A percentile compares a stretch with the other conserved stretches of the same genome.
phyloP scores from a whole-genome alignment of 208 protist species.

The Crithidia brevicula region DNA sequence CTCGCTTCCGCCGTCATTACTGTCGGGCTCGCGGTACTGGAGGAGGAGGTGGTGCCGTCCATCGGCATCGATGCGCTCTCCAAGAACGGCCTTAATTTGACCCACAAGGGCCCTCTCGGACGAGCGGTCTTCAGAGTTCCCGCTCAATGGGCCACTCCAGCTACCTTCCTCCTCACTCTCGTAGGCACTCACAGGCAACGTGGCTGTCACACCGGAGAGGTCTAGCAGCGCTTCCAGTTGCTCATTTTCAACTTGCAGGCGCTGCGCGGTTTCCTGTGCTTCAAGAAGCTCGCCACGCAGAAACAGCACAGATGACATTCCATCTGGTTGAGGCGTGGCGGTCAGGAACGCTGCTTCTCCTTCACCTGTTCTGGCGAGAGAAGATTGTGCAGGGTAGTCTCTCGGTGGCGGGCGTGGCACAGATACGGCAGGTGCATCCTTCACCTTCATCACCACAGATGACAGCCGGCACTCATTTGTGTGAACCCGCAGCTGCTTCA shows the following conservation, averaged over 20 bases:
- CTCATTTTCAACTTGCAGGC: slow-evolving; percentile 24
- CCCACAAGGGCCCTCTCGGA: too few species aligned
- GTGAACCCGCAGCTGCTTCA: slow-evolving; percentile 1
- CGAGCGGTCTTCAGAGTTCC: background rate
- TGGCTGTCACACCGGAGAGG: background rate
- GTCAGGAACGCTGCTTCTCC: too few species aligned
- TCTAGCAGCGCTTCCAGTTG: slow-evolving; percentile 22
- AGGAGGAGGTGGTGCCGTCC: slow-evolving; percentile 43
- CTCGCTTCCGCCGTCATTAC: slow-evolving; percentile 2
- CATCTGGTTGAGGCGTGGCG: too few species aligned
- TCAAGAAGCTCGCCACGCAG: background rate
- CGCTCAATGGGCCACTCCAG: background rate
- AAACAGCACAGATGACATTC: background rate
- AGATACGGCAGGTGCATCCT: background rate
- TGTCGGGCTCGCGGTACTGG: slow-evolving; percentile 6
- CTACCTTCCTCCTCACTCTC: background rate
- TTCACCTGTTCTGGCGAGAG: too few species aligned
- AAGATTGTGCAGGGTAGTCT: background rate
- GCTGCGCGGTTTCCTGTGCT: slow-evolving; percentile 3
- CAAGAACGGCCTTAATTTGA: slow-evolving; percentile 37
- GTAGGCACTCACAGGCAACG: background rate
- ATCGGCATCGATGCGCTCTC: slow-evolving; percentile 37
- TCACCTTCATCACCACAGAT: background rate
- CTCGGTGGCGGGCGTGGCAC: slow-evolving; percentile 9
- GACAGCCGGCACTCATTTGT: background rate